A percentile compares a stretch with the other conserved stretches of the same genome.
Conservation (phyloP, 23 red algal species). For the Gracilaria vermiculophylla region DNA sequence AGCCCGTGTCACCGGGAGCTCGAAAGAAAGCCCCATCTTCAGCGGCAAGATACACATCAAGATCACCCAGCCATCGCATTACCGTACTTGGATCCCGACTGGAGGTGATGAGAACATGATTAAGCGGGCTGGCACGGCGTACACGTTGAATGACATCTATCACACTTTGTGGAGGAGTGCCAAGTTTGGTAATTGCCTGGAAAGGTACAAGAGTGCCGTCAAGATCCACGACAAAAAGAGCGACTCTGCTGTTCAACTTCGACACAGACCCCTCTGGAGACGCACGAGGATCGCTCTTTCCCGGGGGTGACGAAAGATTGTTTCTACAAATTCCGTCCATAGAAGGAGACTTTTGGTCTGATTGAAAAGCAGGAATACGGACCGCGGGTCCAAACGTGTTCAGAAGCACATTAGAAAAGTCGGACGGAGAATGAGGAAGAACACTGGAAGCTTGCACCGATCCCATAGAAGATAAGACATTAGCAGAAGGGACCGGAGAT, state of each 20-base stretch:
- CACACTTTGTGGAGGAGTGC: constrained; percentile 55
- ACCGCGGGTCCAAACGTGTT: constrained; percentile 19
- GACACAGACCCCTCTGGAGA: not conserved
- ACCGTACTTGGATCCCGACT: constrained; percentile 68
- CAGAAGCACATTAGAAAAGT: constrained; percentile 20
- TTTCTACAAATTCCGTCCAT: not conserved
- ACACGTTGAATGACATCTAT: constrained; percentile 43
- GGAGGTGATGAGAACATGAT: constrained; percentile 71
- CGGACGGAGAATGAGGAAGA: not conserved
- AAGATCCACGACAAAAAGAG: constrained; percentile 74
- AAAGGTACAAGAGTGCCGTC: constrained; percentile 86
- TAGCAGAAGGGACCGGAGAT: constrained; percentile 9
- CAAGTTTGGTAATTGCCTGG: constrained; percentile 72
- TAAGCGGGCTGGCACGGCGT: constrained; percentile 32
- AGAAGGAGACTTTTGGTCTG: not conserved
- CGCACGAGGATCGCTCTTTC: not conserved
- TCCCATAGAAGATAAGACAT: constrained; percentile 27
- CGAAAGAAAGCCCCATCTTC: constrained; percentile 84
- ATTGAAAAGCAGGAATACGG: constrained; percentile 7
- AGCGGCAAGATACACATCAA: constrained; percentile 69
- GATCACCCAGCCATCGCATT: constrained; percentile 60
- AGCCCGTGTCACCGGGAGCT: constrained; percentile 34
- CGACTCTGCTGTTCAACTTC: constrained; percentile 23
- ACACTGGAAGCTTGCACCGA: constrained; percentile 5
- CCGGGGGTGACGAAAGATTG: not conserved